phyloP scores from a whole-genome alignment of 805 yeast species.

The Wickerhamomyces queroliae region DNA sequence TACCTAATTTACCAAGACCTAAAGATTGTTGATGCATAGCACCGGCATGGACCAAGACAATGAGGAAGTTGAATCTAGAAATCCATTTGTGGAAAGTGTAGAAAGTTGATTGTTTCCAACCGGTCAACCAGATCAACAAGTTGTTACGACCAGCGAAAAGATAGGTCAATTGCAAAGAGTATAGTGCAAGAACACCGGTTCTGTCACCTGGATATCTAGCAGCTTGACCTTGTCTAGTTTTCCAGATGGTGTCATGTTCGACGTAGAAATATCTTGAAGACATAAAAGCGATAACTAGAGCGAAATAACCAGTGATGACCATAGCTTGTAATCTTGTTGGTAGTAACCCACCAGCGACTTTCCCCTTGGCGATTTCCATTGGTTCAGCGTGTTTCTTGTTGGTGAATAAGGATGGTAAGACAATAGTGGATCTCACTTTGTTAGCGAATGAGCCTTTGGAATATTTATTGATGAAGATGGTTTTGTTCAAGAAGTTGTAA shows the following conservation, averaged over 20 bases:
- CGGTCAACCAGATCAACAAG: conserved; percentile 54
- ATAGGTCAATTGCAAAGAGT: conserved; percentile 44
- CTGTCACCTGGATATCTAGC: conserved; percentile 23
- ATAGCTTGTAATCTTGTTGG: conserved; percentile 23
- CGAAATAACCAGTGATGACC: conserved; percentile 29
- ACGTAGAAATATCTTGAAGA: conserved; percentile 15
- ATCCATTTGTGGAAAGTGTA: conserved; percentile 62
- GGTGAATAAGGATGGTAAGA: conserved; percentile 10
- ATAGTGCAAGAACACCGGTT: conserved; percentile 20
- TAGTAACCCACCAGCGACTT: conserved; percentile 14
- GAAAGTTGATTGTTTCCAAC: conserved; percentile 62
- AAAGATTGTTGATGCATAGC: conserved; percentile 17
- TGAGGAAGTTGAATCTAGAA: conserved; percentile 36
- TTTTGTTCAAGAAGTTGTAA: conserved; percentile 14
- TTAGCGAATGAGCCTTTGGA: conserved; percentile 11
- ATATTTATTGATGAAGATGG: conserved; percentile 11
- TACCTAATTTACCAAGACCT: conserved; percentile 5
- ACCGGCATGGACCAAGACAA: conserved; percentile 16
- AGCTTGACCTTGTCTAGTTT: conserved; percentile 9
- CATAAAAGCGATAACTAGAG: conserved; percentile 8
- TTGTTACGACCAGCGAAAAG: conserved; percentile 73
- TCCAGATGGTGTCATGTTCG: conserved; percentile 16
- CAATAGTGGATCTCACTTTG: conserved; percentile 10
- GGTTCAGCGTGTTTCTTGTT: conserved; percentile 18
- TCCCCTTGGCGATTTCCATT: conserved; percentile 4